Conservation (phyloP, 2,329 filamentous ascomycete species). For the Diaporthe australafricana region DNA sequence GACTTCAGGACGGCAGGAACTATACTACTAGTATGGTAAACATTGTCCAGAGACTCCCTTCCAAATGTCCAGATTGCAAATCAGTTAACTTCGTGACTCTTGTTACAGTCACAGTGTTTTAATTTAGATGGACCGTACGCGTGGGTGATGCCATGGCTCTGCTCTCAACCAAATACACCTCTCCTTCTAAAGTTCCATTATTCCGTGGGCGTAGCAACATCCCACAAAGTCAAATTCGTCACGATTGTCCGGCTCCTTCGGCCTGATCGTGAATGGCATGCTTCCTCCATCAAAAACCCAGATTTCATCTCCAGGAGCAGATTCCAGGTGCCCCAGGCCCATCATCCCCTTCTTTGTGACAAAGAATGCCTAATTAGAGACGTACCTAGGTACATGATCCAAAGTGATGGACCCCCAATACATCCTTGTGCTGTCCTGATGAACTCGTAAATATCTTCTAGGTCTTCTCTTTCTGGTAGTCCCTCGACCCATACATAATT, state of each 20-base stretch:
- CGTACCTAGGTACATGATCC: background rate
- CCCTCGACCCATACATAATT: background rate
- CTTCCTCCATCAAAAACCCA: background rate
- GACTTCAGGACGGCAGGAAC: too few relatives aligned
- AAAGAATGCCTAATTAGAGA: conserved; percentile 14
- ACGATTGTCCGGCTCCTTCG: background rate
- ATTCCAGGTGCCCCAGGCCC: conserved; percentile 13
- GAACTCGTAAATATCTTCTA: background rate
- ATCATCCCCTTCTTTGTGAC: background rate
- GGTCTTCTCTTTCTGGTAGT: background rate
- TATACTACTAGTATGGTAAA: too few relatives aligned
- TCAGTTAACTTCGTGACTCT: too few relatives aligned
- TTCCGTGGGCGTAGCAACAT: background rate
- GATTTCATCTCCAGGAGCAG: background rate
- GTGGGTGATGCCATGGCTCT: background rate
- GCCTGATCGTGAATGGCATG: background rate
- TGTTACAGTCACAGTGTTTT: too few relatives aligned
- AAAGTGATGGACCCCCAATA: background rate
- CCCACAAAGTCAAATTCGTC: background rate
- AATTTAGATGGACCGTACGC: background rate
- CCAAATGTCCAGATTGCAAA: background rate
- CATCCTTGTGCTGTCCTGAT: background rate
- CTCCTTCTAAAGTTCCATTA: background rate
- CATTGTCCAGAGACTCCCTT: background rate
- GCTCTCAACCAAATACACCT: background rate